These are phyloP conservation scores for Hyphopichia buzzinii DNA, from an alignment of 1,139 yeast species.

Conservation along the genomic window DNA sequence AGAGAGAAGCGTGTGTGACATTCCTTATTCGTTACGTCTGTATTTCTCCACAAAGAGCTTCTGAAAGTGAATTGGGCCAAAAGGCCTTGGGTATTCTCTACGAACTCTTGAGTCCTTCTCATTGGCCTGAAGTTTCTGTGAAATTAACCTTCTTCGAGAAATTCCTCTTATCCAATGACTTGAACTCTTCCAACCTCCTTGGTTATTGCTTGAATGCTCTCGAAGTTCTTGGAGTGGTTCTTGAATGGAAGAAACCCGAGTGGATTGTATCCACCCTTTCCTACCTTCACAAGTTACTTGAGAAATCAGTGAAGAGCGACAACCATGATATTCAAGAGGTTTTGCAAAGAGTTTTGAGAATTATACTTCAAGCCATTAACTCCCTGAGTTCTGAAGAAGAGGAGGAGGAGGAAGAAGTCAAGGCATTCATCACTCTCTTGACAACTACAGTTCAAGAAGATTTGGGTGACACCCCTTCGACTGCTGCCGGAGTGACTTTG, in stretches of 20 bases:
- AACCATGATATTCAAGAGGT: conserved; percentile 83
- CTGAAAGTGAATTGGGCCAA: conserved; percentile 80
- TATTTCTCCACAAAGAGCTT: conserved; percentile 79
- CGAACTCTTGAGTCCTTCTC: conserved; percentile 65
- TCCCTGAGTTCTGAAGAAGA: conserved; percentile 40
- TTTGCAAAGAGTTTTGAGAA: conserved; percentile 67
- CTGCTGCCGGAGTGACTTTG: conserved; percentile 87
- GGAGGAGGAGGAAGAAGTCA: conserved; percentile 55
- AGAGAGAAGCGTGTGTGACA: conserved; percentile 89
- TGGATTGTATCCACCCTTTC: conserved; percentile 76
- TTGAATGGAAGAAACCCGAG: conserved; percentile 69
- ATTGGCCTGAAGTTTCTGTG: conserved; percentile 87
- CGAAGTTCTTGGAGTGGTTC: conserved; percentile 83
- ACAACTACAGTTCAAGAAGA: conserved; percentile 79
- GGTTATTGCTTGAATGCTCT: conserved; percentile 87
- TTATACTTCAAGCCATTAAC: conserved; percentile 63
- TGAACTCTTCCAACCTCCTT: conserved; percentile 57
- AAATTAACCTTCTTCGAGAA: conserved; percentile 85
- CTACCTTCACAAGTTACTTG: conserved; percentile 70
- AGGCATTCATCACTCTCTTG: conserved; percentile 59
- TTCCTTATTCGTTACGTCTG: conserved; percentile 87
- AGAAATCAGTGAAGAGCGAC: conserved; percentile 79
- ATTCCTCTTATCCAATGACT: conserved; percentile 74
- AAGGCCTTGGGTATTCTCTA: conserved; percentile 76
- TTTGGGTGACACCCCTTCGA: conserved; percentile 74